Evolutionary conservation across 2,329 filamentous ascomycete genomes (phyloP).

Genomic region (Moelleriella libera): DNA sequence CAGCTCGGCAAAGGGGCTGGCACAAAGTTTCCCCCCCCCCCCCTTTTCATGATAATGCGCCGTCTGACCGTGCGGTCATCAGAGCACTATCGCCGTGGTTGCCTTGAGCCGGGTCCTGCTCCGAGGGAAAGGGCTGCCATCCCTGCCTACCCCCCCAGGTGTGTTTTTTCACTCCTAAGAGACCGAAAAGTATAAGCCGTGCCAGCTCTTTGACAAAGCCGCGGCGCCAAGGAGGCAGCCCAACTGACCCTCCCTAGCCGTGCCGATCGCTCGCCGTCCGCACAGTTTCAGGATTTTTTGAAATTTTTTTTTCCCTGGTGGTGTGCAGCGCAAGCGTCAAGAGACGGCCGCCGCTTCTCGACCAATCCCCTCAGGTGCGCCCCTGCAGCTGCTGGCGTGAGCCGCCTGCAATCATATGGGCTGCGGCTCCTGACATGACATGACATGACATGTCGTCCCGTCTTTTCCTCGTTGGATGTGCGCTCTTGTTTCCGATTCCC

Average conservation of each 20-base stretch:
- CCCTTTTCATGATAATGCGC: neutral
- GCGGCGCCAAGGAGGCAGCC: neutral
- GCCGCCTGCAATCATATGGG: neutral
- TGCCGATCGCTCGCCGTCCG: neutral
- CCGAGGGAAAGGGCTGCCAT: neutral
- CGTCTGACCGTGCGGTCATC: neutral
- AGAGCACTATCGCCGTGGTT: neutral
- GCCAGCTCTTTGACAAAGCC: neutral
- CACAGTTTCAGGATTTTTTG: slow-evolving; percentile 1
- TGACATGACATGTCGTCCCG: neutral
- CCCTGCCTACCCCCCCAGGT: too few relatives aligned
- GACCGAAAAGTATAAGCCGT: too few relatives aligned
- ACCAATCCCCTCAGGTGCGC: neutral
- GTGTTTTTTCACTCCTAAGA: too few relatives aligned
- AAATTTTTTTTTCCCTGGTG: neutral
- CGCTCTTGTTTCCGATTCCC: neutral
- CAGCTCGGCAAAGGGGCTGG: too few relatives aligned
- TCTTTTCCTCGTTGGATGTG: too few relatives aligned
- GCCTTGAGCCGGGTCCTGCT: neutral
- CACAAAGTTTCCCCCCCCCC: too few relatives aligned
- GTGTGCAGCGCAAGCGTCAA: slow-evolving; percentile 1
- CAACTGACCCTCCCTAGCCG: neutral
- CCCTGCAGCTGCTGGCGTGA: neutral
- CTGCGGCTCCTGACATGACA: neutral
- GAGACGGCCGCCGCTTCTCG: neutral